Base-by-base conservation (phyloP, 1,284 basidiomycete genomes). In the Sanghuangporus sanghuang region DNA sequence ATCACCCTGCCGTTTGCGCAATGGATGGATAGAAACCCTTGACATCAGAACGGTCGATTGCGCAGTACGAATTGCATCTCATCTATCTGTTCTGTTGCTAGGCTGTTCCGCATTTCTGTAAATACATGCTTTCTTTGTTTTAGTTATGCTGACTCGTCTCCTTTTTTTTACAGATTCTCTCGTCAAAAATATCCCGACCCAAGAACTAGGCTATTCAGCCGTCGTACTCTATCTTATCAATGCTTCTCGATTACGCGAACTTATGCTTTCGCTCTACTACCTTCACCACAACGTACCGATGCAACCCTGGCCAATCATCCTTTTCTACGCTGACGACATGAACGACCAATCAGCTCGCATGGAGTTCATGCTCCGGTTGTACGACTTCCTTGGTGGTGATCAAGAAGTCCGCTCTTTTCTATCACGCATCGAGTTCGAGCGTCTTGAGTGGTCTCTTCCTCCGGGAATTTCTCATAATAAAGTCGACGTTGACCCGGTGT, bases 371-470 rank as follows among this genome's bases (percentile, higher is more conserved):
- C 44, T 49, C 49, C 32, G 49, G 14, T 46, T 59, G 9, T 40
- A 59, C 46, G 58, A 50, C n/a, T 59, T 52, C 46, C 58, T 59
- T 49, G 58, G 49, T 59, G 58, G 58, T 12, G 27, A 23, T 18
- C 58, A 49, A 16, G 46, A 49, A n/a, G 32, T 36, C 8, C 39
- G 56, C 39, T 18, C 21, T 27, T 59, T 59, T 18, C 35, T 59
- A 9, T 27, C 42, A 7, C 46, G 58, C 3, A 59, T 59, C 35
- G 58, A 59, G 57, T 59, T 48, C 32, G 44, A 44, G n/a, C 42
- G 57, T 8, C 21, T 59, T 9, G 57, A 59, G 42, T 50, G 58
- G 58, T 35, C 46, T 18, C 58, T 59, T 12, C 57, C 57, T 3
- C 9, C 18, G 1, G 48, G 48, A 8, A 48, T 59, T 3, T 50